phyloP scores from a whole-genome alignment of 306 rosid species.

The Trifolium dubium region DNA sequence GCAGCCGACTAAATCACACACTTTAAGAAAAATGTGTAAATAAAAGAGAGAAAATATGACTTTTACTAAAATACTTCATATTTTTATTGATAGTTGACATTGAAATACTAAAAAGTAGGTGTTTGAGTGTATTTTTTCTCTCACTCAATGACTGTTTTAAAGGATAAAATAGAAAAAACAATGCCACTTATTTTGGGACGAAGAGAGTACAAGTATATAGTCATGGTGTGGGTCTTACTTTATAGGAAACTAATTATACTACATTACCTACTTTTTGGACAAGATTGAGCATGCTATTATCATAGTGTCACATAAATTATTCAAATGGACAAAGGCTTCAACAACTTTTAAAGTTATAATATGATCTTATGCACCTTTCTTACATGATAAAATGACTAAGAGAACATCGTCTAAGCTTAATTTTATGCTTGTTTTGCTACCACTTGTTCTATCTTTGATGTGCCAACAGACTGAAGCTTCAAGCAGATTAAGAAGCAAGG shows the following conservation, averaged over 20 bases:
- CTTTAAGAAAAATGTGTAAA: too few species aligned
- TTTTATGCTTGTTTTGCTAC: slow-evolving; percentile 39
- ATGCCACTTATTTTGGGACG: too few species aligned
- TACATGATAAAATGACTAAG: slow-evolving; percentile 47
- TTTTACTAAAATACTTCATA: too few species aligned
- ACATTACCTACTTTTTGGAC: slow-evolving; percentile 52
- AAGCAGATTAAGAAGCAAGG: slow-evolving; percentile 45
- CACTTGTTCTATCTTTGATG: slow-evolving; percentile 47
- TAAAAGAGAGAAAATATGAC: too few species aligned
- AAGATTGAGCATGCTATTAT: slow-evolving; percentile 51
- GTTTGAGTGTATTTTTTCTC: too few species aligned
- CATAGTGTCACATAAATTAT: slow-evolving; percentile 58
- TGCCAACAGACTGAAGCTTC: slow-evolving; percentile 46
- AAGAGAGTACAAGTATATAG: too few species aligned
- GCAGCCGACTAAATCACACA: too few species aligned
- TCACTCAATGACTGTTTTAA: too few species aligned
- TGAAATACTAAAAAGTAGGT: too few species aligned
- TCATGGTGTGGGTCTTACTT: slow-evolving; percentile 45
- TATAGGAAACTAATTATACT: slow-evolving; percentile 48
- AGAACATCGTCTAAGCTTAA: slow-evolving; percentile 31
- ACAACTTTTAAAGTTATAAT: slow-evolving; percentile 36
- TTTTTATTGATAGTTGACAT: too few species aligned
- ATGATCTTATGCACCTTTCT: slow-evolving; percentile 30
- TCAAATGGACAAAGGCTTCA: slow-evolving; percentile 29
- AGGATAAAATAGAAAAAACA: too few species aligned